Evolutionary conservation across 805 yeast genomes (phyloP), one percentile per base, ranked within the genome.

Genomic region (Candida awuae): DNA sequence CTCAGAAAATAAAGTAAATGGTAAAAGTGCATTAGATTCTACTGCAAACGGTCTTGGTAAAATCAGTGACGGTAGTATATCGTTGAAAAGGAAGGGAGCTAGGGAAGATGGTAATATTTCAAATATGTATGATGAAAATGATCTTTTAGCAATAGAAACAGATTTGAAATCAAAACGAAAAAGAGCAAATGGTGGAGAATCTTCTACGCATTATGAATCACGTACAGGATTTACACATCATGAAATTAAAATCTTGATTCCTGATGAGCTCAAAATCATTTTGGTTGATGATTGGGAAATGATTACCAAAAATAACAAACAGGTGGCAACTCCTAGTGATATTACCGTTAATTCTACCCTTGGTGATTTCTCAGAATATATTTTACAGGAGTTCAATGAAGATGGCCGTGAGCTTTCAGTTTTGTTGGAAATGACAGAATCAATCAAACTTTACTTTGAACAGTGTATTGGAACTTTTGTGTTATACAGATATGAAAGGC

Each of bases 231-330:
- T 43, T 21, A 40, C 43, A 6, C 37, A 37, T 29, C 22, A 46
- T 23, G 82, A 81, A 49, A 68, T 85, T 15, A 57, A 63, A 32
- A 50, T 85, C 13, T 62, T 63, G 12, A 72, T 88, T 7, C 84
- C 90, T 2, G 76, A 77, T 35, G 61, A 68, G 22, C 64, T 90
- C 41, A 88, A 87, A 57, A 64, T 80, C 6, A 51, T 78, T 3
- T 63, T 90, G 28, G 94, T 88, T 1, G 87, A 85, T 56, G 97
- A 90, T 63, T 90, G 97, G 98, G 96, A 90, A 58, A 68, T 67
- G 48, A 71, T 90, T 25, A 87, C 97, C 1, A 84, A 83, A 50
- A 84, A 86, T 49, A 80, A 80, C 37, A 76, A 78, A 55, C 58
- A 86, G 31, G 73, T 84, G 3, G 61, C 70, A 19, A 57, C 88